phyloP scores from a whole-genome alignment of 139 green algal genomes.

The Dunaliella primolecta region DNA sequence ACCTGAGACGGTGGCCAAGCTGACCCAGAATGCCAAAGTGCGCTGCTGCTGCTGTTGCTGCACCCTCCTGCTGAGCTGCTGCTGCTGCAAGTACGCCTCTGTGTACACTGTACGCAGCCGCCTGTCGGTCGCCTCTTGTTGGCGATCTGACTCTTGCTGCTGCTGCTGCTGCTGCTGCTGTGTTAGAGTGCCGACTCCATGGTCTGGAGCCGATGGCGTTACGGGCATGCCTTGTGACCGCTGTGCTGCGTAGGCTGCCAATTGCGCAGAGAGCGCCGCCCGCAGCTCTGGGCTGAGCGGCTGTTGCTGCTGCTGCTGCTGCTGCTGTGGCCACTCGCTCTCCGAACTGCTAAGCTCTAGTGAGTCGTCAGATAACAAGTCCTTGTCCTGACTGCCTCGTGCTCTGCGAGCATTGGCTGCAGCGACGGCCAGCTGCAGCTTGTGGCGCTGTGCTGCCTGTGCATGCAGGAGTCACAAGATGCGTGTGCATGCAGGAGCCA shows the following conservation, averaged over 20 bases:
- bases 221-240: neutral
- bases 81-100: constrained; percentile 24
- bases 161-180: neutral
- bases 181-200: neutral
- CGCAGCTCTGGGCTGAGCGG: neutral
- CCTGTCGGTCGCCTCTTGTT: too few relatives aligned
- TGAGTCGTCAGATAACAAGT: neutral
- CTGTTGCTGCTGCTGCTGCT: neutral
- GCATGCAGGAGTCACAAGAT: too few relatives aligned
- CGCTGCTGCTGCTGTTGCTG: constrained; percentile 17
- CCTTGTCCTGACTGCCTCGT: neutral
- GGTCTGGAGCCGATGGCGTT: neutral
- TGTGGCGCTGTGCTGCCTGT: neutral
- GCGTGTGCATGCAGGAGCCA: too few relatives aligned
- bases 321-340: neutral
- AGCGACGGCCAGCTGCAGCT: neutral
- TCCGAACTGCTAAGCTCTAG: neutral
- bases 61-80: constrained; percentile 4
- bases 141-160: neutral
- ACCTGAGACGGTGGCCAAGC: constrained; percentile 14
- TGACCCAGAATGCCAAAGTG: constrained; percentile 14
- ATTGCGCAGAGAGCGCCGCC: neutral
- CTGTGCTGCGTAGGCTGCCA: neutral
- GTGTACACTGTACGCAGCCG: constrained; percentile 1
- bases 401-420: neutral